phyloP scores from a whole-genome alignment of 164 flowering plant genomes.

The Sedum album region DNA sequence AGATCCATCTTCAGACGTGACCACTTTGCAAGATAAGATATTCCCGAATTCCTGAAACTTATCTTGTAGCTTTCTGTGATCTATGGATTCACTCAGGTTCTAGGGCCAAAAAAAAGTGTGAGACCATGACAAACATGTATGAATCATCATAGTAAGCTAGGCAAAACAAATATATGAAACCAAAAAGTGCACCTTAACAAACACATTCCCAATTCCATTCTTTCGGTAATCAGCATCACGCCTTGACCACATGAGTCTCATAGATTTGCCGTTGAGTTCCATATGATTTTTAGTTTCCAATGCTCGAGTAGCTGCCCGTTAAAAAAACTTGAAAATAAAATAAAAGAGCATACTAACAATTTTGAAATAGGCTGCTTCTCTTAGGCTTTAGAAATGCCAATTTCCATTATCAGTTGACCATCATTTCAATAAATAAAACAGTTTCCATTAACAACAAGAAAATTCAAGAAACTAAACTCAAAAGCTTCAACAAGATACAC shows the following conservation, averaged over 20 bases:
- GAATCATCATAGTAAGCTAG: background rate
- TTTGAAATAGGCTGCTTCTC: background rate
- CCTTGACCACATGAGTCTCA: conserved; percentile 63
- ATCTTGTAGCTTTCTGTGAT: conserved; percentile 48
- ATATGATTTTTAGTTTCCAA: conserved; percentile 55
- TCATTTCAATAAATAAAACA: background rate
- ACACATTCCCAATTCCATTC: conserved; percentile 76
- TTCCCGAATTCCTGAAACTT: conserved; percentile 59
- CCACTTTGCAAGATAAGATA: conserved; percentile 78
- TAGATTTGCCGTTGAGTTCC: conserved; percentile 47
- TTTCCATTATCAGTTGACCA: background rate
- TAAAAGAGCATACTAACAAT: background rate
- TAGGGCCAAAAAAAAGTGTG: conserved; percentile 18
- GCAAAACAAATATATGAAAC: background rate
- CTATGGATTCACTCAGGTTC: conserved; percentile 61
- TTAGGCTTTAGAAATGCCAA: background rate
- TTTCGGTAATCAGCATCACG: conserved; percentile 70
- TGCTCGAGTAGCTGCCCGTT: conserved; percentile 44
- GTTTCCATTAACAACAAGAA: background rate
- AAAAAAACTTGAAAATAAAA: background rate
- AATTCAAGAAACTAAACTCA: background rate
- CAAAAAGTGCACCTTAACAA: conserved; percentile 58
- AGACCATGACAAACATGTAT: background rate
- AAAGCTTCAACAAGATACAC: too few species aligned
- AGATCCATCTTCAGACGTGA: conserved; percentile 57